Evolutionary conservation across 495 filamentous ascomycete genomes (phyloP).

Genomic region (Aspergillus heteromorphus): DNA sequence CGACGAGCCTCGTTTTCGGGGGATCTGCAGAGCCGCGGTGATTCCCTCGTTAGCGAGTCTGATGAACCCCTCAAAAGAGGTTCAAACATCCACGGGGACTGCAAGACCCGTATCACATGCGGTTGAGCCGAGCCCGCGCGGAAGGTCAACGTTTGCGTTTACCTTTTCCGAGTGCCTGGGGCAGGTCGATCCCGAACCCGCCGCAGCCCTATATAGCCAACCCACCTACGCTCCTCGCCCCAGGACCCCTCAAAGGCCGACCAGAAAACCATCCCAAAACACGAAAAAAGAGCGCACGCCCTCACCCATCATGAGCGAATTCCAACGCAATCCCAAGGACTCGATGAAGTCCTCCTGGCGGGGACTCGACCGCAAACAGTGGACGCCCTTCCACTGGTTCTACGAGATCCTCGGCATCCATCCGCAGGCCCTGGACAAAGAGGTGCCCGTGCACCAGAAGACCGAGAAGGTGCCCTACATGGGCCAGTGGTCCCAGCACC

Average conservation of each 20-base stretch:
- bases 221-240: neutral
- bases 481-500: slow-evolving; percentile 22
- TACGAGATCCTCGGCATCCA: slow-evolving; percentile 25
- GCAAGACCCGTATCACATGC: neutral
- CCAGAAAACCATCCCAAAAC: neutral
- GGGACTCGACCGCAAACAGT: slow-evolving; percentile 16
- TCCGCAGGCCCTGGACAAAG: slow-evolving; percentile 18
- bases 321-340: slow-evolving; percentile 23
- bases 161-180: neutral
- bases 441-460: slow-evolving; percentile 29
- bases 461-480: slow-evolving; percentile 28
- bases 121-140: neutral
- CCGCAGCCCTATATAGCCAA: slow-evolving; percentile 3
- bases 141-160: neutral
- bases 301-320: slow-evolving; percentile 10
- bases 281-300: neutral
- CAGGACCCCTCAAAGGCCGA: neutral
- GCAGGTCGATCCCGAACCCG: neutral
- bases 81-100: neutral
- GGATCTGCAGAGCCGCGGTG: slow-evolving; percentile 13
- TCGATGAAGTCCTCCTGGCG: slow-evolving; percentile 39
- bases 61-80: neutral
- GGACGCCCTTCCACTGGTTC: slow-evolving; percentile 26
- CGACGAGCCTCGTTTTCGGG: neutral
- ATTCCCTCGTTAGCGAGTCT: neutral